A percentile compares a stretch with the other conserved stretches of the same genome.
Evolutionary conservation across 257 asterid genomes (phyloP).

Genomic region (Salvia splendens): DNA sequence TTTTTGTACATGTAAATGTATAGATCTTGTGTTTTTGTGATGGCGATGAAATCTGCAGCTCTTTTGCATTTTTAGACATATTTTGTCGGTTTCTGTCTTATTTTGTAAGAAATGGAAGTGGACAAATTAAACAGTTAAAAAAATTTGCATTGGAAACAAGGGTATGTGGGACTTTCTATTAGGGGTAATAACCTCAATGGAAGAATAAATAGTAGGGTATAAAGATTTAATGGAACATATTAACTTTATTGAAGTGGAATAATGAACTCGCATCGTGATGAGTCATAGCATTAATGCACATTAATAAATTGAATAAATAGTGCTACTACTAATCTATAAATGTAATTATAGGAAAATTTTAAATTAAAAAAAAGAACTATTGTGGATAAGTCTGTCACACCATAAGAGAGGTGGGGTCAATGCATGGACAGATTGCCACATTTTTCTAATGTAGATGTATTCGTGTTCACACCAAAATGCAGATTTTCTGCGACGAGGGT

Average conservation of each 20-base stretch:
- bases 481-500: not conserved
- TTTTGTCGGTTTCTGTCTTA: too few relatives aligned
- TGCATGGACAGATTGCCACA: slow-evolving; percentile 30
- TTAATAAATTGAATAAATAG: slow-evolving; percentile 5
- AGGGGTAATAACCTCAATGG: too few relatives aligned
- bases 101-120: too few relatives aligned
- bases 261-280: not conserved
- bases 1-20: slow-evolving; percentile 17
- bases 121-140: too few relatives aligned
- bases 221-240: not conserved
- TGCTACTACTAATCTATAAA: not conserved
- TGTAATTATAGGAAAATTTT: not conserved
- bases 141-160: too few relatives aligned
- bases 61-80: too few relatives aligned
- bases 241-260: not conserved
- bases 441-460: slow-evolving; percentile 9
- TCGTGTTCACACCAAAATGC: slow-evolving; percentile 27
- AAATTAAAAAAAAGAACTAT: not conserved
- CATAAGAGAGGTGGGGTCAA: slow-evolving; percentile 20
- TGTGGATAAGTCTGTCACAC: slow-evolving; percentile 31
- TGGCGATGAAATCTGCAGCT: not conserved
- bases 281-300: not conserved
- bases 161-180: too few relatives aligned
- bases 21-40: not conserved
- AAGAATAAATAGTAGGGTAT: too few relatives aligned